Evolutionary conservation across 2,329 filamentous ascomycete genomes (phyloP).

Genomic region (Ceratocystis lukuohia): DNA sequence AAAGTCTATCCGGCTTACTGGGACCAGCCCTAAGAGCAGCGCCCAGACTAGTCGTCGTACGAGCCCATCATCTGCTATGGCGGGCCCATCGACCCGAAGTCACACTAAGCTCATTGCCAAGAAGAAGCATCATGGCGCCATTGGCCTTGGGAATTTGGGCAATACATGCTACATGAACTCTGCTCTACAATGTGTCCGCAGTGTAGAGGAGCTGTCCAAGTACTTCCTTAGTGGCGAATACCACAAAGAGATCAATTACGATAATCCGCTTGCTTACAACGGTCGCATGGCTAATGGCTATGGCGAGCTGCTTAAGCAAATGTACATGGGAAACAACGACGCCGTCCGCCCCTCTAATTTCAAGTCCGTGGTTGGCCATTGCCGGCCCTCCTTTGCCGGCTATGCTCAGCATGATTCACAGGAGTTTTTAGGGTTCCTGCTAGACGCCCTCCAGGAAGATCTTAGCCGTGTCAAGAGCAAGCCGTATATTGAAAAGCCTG

Average conservation of each 20-base stretch:
- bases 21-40: slow-evolving; percentile 10
- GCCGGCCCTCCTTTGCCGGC: slow-evolving; percentile 75
- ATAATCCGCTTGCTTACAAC: slow-evolving; percentile 73
- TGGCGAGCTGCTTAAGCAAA: slow-evolving; percentile 57
- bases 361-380: slow-evolving; percentile 42
- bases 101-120: slow-evolving; percentile 55
- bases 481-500: slow-evolving; percentile 93
- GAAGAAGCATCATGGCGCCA: slow-evolving; percentile 59
- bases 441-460: slow-evolving; percentile 91
- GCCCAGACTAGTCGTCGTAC: slow-evolving; percentile 47
- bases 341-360: slow-evolving; percentile 58
- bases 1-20: slow-evolving; percentile 6
- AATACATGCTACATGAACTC: slow-evolving; percentile 99
- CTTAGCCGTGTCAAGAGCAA: slow-evolving; percentile 89
- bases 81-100: slow-evolving; percentile 54
- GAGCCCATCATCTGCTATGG: slow-evolving; percentile 36
- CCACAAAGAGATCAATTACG: slow-evolving; percentile 66
- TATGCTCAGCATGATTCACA: slow-evolving; percentile 97
- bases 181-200: slow-evolving; percentile 83
- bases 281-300: slow-evolving; percentile 82
- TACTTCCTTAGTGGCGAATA: slow-evolving; percentile 73
- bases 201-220: slow-evolving; percentile 81
- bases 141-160: slow-evolving; percentile 78
- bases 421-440: slow-evolving; percentile 86
- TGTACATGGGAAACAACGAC: slow-evolving; percentile 58